These are phyloP conservation scores for Leccinum boreale DNA, from an alignment of 768 basidiomycete genomes.

Conservation along the genomic window DNA sequence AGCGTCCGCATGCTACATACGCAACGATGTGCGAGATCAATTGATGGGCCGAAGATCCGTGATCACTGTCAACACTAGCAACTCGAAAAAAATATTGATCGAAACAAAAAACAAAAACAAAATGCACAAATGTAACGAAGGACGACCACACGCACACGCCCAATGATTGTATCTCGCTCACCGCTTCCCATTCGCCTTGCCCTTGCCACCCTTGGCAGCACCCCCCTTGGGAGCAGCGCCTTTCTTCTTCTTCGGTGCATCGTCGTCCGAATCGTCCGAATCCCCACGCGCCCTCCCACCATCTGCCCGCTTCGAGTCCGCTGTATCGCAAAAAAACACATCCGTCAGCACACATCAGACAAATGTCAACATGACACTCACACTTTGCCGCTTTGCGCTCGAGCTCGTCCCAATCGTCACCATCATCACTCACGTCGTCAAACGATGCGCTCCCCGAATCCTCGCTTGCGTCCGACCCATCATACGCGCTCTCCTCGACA, in stretches of 20 bases:
- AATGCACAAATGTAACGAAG: neutral
- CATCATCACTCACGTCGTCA: constrained; percentile 62
- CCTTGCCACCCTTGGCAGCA: constrained; percentile 24
- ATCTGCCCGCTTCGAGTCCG: constrained; percentile 47
- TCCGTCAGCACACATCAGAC: neutral
- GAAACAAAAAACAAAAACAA: neutral
- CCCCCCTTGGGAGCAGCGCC: constrained; percentile 17
- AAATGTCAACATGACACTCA: constrained; percentile 29
- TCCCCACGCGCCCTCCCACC: constrained; percentile 39
- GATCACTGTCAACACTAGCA: too few species aligned
- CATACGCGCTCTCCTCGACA: constrained; percentile 54
- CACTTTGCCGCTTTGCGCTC: constrained; percentile 90
- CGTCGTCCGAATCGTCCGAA: constrained; percentile 54
- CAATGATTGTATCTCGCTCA: constrained; percentile 16
- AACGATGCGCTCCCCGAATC: constrained; percentile 67
- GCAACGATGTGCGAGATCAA: too few species aligned
- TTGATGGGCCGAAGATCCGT: too few species aligned
- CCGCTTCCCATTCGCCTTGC: constrained; percentile 43
- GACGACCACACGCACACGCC: neutral
- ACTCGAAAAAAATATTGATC: neutral
- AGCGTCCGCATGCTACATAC: too few species aligned
- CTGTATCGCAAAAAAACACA: constrained; percentile 22
- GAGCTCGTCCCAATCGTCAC: constrained; percentile 96
- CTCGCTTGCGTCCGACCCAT: constrained; percentile 49
- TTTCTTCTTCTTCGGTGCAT: constrained; percentile 46